Evolutionary conservation across 2,329 filamentous ascomycete species (phyloP), one percentile per base, ranked within the genome.

Genomic region (Sporothrix protearum): DNA sequence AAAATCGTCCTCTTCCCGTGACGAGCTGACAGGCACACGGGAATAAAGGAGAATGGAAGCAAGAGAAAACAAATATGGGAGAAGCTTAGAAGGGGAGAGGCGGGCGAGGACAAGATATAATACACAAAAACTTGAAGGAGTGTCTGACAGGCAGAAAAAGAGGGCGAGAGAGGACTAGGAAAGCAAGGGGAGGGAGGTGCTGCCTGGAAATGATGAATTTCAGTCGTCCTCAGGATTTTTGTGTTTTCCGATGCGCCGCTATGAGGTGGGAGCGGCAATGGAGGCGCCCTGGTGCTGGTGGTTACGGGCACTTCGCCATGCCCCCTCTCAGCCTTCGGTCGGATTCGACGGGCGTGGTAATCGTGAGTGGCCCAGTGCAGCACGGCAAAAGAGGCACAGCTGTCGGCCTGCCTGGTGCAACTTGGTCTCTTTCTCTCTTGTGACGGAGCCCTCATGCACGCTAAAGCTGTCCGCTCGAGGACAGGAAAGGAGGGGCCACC

Each of bases 301-400:
- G 68, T 64, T 47, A 36, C 36, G 47, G 64, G 69, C 53, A 42
- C 67, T 66, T 49, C 59, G 25, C 19, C 55, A 39, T 66, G 49
- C 63, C 61, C 47, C 49, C 70, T 73, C 39, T 47, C 55, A 49
- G 51, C 51, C 68, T 71, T 72, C 71, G 69, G 72, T 73, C 53
- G 69, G 69, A 69, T 73, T 73, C 69, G 71, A 73, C 64, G 45
- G 67, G 7, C 39, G 49, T 67, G 55, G 28, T 25, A 66, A 57
- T 68, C 30, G 71, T 72, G 70, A 73, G 36, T 71, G 72, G 53
- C 30, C 64, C 42, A 53, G 63, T 63, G 9, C 39, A 28, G 61
- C 14, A 25, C 9, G 39, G 22, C 61, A 66, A n/a, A 47, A 47
- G 25, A 66, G 36, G 22, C 61, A 55, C 42, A 47, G 53, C 22